Percentiles rank a stretch among this genome's conserved stretches.
Evolutionary conservation across 225 moss, liverwort and hornwort species (phyloP).

Genomic region (Pseudoscleropodium purum): DNA sequence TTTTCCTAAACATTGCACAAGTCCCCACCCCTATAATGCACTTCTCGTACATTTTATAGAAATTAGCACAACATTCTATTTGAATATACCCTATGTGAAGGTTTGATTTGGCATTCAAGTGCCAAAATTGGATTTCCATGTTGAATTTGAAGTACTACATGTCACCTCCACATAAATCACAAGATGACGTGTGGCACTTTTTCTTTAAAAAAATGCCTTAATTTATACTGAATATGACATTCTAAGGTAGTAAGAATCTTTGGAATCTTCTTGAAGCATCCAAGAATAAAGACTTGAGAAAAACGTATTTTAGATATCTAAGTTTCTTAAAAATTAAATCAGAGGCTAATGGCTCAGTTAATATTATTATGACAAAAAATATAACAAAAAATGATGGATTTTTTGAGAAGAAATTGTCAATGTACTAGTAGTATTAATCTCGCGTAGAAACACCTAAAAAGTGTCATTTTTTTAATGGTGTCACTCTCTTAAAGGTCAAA

Average conservation of each 20-base stretch:
- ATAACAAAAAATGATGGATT: neutral
- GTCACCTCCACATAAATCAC: neutral
- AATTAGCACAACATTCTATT: neutral
- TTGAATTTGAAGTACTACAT: no score
- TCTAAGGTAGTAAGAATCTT: no score
- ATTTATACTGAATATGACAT: neutral
- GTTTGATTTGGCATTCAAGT: accelerated
- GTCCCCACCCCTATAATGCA: neutral
- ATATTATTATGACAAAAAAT: neutral
- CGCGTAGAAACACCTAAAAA: neutral
- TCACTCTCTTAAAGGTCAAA: neutral
- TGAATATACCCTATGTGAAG: neutral
- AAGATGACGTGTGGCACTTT: neutral
- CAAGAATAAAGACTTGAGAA: no score
- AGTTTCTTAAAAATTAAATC: neutral
- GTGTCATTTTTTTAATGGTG: neutral
- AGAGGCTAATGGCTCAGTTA: neutral
- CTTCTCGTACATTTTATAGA: neutral
- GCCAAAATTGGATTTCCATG: neutral
- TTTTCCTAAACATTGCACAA: no score
- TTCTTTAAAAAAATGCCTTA: no score
- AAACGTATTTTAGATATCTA: neutral
- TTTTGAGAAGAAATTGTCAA: neutral
- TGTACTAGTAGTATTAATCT: neutral
- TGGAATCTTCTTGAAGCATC: neutral